These are phyloP conservation scores for Apostasia ramifera DNA, from an alignment of 106 monocot species.

Conservation along the genomic window DNA sequence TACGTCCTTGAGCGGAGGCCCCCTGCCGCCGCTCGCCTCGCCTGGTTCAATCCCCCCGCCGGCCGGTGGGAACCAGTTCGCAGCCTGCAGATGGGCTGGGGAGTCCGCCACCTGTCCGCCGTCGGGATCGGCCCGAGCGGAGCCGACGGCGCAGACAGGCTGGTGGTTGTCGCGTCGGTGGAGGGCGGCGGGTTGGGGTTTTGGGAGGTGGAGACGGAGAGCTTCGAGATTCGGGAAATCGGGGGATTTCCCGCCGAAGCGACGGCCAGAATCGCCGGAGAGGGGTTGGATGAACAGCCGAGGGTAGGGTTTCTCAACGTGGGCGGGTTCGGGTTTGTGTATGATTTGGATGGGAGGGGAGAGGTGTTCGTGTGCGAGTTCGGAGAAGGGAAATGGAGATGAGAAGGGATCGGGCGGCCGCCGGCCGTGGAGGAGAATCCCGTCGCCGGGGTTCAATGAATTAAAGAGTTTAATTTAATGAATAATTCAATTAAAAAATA, in stretches of 20 bases:
- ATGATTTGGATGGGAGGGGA: conserved; percentile 23
- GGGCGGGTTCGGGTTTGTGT: conserved; percentile 32
- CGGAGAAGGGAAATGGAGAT: no score
- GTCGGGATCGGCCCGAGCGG: conserved; percentile 3
- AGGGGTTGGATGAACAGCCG: conserved; percentile 1
- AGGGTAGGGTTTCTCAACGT: conserved; percentile 17
- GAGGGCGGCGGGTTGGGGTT: conserved; percentile 6
- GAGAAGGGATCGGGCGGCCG: conserved; percentile 5
- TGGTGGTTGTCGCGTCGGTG: conserved; percentile 22
- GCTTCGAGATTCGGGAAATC: conserved; percentile 1
- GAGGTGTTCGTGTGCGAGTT: conserved; percentile 21
- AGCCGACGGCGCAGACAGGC: conserved; percentile 6
- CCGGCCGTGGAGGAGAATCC: conserved; percentile 6
- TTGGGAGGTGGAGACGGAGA: conserved; percentile 30
- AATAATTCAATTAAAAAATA: no score
- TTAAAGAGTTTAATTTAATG: no score
- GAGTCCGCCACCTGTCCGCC: conserved; percentile 6
- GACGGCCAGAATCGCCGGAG: conserved; percentile 21
- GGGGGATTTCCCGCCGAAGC: conserved; percentile 21
- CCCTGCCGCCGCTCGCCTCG: conserved; percentile 17
- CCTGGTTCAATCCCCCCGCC: conserved; percentile 32
- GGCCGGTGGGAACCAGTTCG: conserved; percentile 23
- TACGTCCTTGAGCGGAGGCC: conserved; percentile 31
- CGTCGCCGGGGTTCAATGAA: conserved; percentile 17
- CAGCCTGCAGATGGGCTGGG: conserved; percentile 6